These are phyloP conservation scores for Chrysoporthe deuterocubensis DNA, from an alignment of 2,329 filamentous ascomycete genomes.

Conservation along the genomic window DNA sequence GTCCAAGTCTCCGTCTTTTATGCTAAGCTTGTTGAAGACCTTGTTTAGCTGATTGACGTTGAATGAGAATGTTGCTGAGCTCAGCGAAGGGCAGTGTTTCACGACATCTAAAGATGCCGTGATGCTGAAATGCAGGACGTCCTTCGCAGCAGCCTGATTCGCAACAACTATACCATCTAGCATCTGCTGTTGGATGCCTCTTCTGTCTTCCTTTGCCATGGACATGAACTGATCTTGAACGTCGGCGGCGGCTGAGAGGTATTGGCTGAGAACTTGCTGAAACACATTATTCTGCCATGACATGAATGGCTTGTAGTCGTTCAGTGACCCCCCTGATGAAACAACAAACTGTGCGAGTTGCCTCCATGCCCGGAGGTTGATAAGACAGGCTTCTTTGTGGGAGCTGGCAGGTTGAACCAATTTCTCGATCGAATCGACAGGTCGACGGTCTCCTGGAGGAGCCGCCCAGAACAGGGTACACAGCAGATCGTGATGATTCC, in stretches of 20 bases:
- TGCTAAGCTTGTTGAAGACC: constrained; percentile 54
- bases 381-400: constrained; percentile 68
- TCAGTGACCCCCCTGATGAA: constrained; percentile 45
- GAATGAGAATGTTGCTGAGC: constrained; percentile 52
- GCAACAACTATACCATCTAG: constrained; percentile 53
- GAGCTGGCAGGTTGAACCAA: constrained; percentile 63
- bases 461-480: constrained; percentile 69
- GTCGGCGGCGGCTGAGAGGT: constrained; percentile 58
- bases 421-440: constrained; percentile 58
- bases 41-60: constrained; percentile 56
- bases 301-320: constrained; percentile 53
- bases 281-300: constrained; percentile 63
- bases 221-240: constrained; percentile 59
- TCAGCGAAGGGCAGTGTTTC: constrained; percentile 49
- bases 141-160: constrained; percentile 58
- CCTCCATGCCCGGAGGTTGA: constrained; percentile 66
- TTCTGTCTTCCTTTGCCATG: constrained; percentile 51
- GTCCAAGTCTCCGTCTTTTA: constrained; percentile 47
- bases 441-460: constrained; percentile 58
- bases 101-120: constrained; percentile 57
- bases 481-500: constrained; percentile 72
- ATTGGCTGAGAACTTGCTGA: constrained; percentile 60
- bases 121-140: constrained; percentile 55
- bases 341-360: constrained; percentile 65
- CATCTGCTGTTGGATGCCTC: constrained; percentile 47